Percentiles rank a stretch among this genome's conserved stretches.
phyloP scores from a whole-genome alignment of 495 filamentous ascomycete genomes.

The Lophium mytilinum region DNA sequence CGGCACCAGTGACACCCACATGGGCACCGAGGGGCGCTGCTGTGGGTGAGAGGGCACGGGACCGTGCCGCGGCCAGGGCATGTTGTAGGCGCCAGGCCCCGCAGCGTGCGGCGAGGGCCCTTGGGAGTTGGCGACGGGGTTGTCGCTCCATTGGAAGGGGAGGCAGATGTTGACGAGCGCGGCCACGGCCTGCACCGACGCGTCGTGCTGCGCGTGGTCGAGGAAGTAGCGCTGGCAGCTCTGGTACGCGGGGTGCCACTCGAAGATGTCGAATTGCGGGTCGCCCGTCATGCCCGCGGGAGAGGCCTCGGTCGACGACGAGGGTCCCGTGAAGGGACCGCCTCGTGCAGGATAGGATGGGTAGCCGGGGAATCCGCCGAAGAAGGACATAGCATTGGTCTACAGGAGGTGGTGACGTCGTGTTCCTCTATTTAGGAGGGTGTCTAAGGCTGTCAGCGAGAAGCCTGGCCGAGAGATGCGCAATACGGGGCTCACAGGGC shows the following conservation, averaged over 20 bases:
- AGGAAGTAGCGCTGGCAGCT: conserved; percentile 90
- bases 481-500: background rate
- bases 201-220: conserved; percentile 80
- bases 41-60: conserved; percentile 9
- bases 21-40: conserved; percentile 20
- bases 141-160: conserved; percentile 52
- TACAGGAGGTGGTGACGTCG: conserved; percentile 5
- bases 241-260: conserved; percentile 90
- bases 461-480: background rate
- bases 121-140: conserved; percentile 31
- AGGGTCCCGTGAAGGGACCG: conserved; percentile 10
- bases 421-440: background rate
- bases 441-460: background rate
- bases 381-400: conserved; percentile 10
- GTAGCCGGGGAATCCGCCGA: conserved; percentile 11
- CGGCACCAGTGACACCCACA: conserved; percentile 66
- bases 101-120: conserved; percentile 28
- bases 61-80: conserved; percentile 21
- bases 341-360: conserved; percentile 12
- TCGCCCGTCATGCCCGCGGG: conserved; percentile 16
- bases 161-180: conserved; percentile 83
- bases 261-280: conserved; percentile 69
- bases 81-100: conserved; percentile 18
- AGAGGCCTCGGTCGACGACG: conserved; percentile 11
- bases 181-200: conserved; percentile 76